Conservation (phyloP, 2,329 filamentous ascomycete species). For the Colletotrichum musicola region DNA sequence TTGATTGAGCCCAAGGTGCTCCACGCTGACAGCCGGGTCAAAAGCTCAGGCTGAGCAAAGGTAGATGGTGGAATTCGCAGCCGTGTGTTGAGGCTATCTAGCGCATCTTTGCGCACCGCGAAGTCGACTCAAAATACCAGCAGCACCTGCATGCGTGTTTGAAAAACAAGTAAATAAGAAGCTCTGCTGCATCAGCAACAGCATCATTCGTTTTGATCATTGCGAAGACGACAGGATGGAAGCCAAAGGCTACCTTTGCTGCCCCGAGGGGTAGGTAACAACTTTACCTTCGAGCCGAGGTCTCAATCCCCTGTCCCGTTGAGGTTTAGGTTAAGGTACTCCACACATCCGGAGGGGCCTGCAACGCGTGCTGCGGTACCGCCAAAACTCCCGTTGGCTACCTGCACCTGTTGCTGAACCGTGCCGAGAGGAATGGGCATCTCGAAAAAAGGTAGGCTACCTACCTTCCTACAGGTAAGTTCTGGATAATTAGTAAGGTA, state of each 20-base stretch:
- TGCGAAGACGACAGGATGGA: too few species aligned
- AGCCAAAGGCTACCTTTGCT: background rate
- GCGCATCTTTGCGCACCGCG: too few species aligned
- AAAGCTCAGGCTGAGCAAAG: background rate
- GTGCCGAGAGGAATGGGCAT: conserved; percentile 1
- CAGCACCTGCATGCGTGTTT: background rate
- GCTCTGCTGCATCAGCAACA: too few species aligned
- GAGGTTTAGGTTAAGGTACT: conserved; percentile 2
- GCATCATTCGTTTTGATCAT: too few species aligned
- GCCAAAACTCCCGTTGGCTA: conserved; percentile 5
- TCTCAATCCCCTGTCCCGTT: conserved; percentile 7
- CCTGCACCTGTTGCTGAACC: conserved; percentile 12
- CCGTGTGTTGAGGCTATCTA: too few species aligned
- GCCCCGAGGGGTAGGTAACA: background rate
- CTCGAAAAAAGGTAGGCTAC: background rate
- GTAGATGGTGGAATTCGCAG: background rate
- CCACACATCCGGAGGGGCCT: conserved; percentile 10
- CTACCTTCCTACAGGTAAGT: background rate
- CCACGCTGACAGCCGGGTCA: background rate
- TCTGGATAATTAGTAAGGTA: too few species aligned
- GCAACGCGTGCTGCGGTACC: background rate
- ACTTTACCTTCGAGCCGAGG: conserved; percentile 16
- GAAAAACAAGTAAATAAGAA: background rate
- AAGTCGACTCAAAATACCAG: background rate
- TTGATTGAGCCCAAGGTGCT: background rate